Evolutionary conservation across 345 rosid genomes (phyloP), one percentile per base, ranked within the genome.

Genomic region (Acer negundo): DNA sequence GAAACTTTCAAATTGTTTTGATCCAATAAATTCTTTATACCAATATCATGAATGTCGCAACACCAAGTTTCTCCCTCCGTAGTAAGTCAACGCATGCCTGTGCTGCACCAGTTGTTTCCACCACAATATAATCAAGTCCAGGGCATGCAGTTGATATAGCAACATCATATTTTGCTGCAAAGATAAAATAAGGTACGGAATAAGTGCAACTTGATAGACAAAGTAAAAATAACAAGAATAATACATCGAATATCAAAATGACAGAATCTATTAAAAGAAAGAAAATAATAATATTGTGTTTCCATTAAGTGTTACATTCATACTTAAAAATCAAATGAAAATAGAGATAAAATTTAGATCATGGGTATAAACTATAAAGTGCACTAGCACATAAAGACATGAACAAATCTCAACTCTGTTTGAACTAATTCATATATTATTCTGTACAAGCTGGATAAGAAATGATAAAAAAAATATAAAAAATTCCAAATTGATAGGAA

Each of bases 11-110:
- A 26, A 26, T 65, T 31, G 26, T 31, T 26, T 26, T 13, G 69
- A 65, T 23, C 8, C n/a, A 35, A 20, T 59, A 59, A 20, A 16
- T 16, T 17, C 20, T 15, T 15, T 15, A 17, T 94, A 96, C 99
- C 99, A 96, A 79, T 87, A 94, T 94, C 97, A 96, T 91, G 87
- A 94, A 96, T 62, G 99, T 94, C 26, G 97, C 97, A 83, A 96
- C 85, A 58, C 99, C 99, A 79, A 92, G 91, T 76, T 92, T 90
- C 84, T 89, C 98, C 77, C 86, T 90, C 72, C 99, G 88, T 49
- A 94, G 97, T 64, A 96, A 84, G 82, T 94, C 94, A 77, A 96
- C 97, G 82, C 97, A 96, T 82, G 94, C 95, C 80, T 96, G 95
- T 61, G 98, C 99, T 62, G 98, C 91, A 72, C 84, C 82, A 76